Evolutionary conservation across 2,329 filamentous ascomycete species (phyloP).

Genomic region (Sordariomycetes sp.): DNA sequence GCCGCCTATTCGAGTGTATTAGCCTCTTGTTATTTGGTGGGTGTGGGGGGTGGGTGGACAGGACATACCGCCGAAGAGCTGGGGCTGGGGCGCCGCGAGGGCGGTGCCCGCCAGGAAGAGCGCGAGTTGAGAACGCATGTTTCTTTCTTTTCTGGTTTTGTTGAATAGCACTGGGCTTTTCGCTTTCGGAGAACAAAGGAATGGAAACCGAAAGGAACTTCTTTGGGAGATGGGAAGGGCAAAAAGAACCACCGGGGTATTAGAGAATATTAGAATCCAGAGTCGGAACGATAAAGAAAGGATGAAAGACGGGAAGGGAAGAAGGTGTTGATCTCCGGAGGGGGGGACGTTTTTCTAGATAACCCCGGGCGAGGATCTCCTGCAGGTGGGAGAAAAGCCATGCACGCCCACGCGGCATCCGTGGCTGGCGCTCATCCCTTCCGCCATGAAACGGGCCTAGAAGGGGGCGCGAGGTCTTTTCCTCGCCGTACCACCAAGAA

Average conservation of each 20-base stretch:
- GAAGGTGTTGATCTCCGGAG: background rate
- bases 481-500: background rate
- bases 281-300: background rate
- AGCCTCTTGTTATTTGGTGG: background rate
- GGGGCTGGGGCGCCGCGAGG: background rate
- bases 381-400: background rate
- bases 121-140: background rate
- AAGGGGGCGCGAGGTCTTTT: background rate
- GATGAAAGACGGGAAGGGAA: background rate
- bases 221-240: background rate
- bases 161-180: background rate
- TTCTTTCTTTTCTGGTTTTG: background rate
- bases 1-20: background rate
- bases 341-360: no score
- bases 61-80: background rate
- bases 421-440: no score
- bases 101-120: background rate
- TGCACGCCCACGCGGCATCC: no score
- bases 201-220: background rate
- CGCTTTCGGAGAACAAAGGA: background rate
- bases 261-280: no score
- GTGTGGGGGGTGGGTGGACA: background rate
- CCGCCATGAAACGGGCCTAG: no score
- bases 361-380: no score
- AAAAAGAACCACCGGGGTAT: background rate